Evolutionary conservation across 2,329 filamentous ascomycete genomes (phyloP).

Genomic region (Sarocladium kiliense): DNA sequence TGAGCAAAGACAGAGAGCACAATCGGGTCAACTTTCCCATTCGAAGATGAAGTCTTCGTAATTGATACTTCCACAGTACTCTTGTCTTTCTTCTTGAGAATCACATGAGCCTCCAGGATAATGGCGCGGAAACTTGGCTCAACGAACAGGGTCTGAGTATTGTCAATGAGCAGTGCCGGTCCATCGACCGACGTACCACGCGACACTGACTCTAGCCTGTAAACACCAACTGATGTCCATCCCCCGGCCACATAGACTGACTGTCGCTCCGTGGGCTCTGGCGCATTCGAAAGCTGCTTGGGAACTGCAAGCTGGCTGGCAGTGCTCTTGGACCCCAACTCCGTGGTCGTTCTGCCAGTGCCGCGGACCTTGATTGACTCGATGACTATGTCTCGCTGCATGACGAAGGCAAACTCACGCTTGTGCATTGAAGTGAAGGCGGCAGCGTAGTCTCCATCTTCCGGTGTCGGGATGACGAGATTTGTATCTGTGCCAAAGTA

Average conservation of each 20-base stretch:
- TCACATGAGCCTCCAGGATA: slow-evolving; percentile 23
- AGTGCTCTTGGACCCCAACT: too few relatives aligned
- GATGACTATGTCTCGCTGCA: slow-evolving; percentile 30
- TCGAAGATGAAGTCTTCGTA: neutral
- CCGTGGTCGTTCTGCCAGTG: slow-evolving; percentile 18
- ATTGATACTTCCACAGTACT: neutral
- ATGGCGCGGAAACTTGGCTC: slow-evolving; percentile 21
- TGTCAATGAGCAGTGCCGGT: slow-evolving; percentile 26
- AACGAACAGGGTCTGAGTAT: slow-evolving; percentile 25
- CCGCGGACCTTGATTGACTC: slow-evolving; percentile 32
- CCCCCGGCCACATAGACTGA: neutral
- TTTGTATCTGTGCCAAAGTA: slow-evolving; percentile 46
- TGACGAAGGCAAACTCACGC: slow-evolving; percentile 35
- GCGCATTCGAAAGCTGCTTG: neutral
- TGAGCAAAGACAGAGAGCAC: slow-evolving; percentile 50
- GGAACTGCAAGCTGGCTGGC: neutral
- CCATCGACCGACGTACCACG: slow-evolving; percentile 18
- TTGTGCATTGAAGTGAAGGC: slow-evolving; percentile 31
- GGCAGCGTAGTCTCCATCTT: slow-evolving; percentile 27
- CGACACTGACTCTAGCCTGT: slow-evolving; percentile 5
- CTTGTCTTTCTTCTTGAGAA: slow-evolving; percentile 19
- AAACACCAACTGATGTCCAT: slow-evolving; percentile 3
- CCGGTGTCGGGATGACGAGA: slow-evolving; percentile 37
- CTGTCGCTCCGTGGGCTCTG: neutral
- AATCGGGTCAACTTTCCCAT: slow-evolving; percentile 38